Base-by-base conservation (phyloP, 768 basidiomycete genomes). In the Boletellus emodensis region DNA sequence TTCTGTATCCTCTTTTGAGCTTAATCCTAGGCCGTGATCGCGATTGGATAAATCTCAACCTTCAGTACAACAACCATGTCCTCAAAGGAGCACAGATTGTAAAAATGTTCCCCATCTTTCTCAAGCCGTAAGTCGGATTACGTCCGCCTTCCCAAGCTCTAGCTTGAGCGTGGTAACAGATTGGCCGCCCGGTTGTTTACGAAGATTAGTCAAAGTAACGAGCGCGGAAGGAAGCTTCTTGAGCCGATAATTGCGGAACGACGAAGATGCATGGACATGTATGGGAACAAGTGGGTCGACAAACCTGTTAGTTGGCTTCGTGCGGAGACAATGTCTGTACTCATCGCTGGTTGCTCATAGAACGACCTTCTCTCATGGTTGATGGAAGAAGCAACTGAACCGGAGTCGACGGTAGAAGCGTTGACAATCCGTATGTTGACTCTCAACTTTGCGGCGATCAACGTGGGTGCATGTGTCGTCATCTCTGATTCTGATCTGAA, bases 1-100 rank as follows among this genome's bases (percentile, higher is more conserved):
- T n/a, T 17, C 9, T 40, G 32, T 22, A 35, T 3, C 39, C 17
- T 3, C 28, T 13, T 20, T 30, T 15, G 8, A 39, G n/a, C 9
- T 49, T 2, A 7, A 3, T 20, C 30, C 26, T 41, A 77, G 76
- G 75, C 54, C 68, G 74, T 9, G 53, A 76, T 41, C 55, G 61
- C 8, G 71, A 66, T 6, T 77, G 72, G 55, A 46, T 59, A 3
- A 41, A 51, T 22, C 51, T 71, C 15, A 64, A 58, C 20, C 59
- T 69, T 22, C 48, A 62, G 1, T 72, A 64, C 48, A 58, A 72
- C 1, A 17, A 61, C 3, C 56, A 67, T 33, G 61, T 72, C 15
- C 28, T 58, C 5, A 59, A 47, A 9, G 62, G 55, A 26, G 59
- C 53, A 0, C 24, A 30, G 1, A 24, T 71, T 8, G 49, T 73